Evolutionary conservation across 2,329 filamentous ascomycete species (phyloP).

Genomic region (Ophiocordyceps camponoti-floridani): DNA sequence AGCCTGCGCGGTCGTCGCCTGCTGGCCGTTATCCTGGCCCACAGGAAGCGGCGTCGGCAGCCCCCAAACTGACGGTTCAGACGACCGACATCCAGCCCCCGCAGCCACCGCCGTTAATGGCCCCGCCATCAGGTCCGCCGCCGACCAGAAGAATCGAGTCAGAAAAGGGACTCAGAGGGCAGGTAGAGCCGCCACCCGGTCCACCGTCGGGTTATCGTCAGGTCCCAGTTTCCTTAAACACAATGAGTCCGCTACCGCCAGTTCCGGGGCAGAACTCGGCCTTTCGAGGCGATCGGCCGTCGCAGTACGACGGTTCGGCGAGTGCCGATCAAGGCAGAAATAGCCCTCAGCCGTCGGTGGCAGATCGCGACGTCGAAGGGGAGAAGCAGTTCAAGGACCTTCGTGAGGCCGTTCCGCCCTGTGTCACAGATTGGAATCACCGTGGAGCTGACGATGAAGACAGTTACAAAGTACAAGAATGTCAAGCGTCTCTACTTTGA

Average conservation of each 20-base stretch:
- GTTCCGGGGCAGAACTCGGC: conserved; percentile 15
- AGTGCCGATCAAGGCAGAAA: conserved; percentile 29
- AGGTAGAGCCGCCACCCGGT: conserved; percentile 23
- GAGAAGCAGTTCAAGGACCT: conserved; percentile 41
- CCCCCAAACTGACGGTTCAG: conserved; percentile 11
- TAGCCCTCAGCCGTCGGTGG: conserved; percentile 33
- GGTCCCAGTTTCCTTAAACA: conserved; percentile 23
- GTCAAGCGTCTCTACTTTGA: conserved; percentile 97
- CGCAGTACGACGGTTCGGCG: conserved; percentile 25
- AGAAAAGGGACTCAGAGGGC: conserved; percentile 25
- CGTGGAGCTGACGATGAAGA: conserved; percentile 4
- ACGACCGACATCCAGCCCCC: conserved; percentile 9
- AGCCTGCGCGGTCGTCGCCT: conserved; percentile 25
- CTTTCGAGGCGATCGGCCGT: conserved; percentile 21
- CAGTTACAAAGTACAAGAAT: conserved; percentile 92
- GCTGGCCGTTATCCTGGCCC: conserved; percentile 20
- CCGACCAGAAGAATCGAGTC: conserved; percentile 29
- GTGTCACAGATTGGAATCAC: not conserved
- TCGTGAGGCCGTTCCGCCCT: conserved; percentile 19
- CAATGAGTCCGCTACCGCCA: conserved; percentile 24
- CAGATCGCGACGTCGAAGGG: conserved; percentile 24
- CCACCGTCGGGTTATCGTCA: conserved; percentile 34
- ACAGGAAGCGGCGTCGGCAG: conserved; percentile 15
- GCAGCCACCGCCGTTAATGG: conserved; percentile 26
- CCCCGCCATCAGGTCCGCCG: conserved; percentile 23